These are phyloP conservation scores for Karstenula rhodostoma DNA, from an alignment of 2,329 filamentous ascomycete genomes.

Conservation along the genomic window DNA sequence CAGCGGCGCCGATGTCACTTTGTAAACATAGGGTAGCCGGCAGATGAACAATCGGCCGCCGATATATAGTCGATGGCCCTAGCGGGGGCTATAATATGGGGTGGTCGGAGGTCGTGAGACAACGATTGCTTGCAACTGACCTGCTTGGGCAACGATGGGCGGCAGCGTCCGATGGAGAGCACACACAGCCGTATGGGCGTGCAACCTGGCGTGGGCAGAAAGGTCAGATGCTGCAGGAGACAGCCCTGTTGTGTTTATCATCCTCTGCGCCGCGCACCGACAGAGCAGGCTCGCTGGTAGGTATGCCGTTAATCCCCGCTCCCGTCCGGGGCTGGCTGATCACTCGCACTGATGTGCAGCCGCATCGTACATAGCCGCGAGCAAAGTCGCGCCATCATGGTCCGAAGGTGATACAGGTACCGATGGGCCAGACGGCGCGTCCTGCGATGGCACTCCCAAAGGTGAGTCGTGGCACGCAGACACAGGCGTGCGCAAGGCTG, in stretches of 20 bases:
- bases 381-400: conserved; percentile 5
- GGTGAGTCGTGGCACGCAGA: not conserved
- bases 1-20: conserved; percentile 9
- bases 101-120: not conserved
- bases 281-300: conserved; percentile 4
- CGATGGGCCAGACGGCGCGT: not conserved
- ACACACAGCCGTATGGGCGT: not conserved
- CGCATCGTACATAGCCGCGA: not conserved
- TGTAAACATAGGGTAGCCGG: conserved; percentile 6
- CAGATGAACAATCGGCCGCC: conserved; percentile 8
- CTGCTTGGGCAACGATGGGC: conserved; percentile 1
- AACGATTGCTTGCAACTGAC: not conserved
- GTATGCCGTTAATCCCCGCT: conserved; percentile 14
- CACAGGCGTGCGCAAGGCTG: conserved; percentile 1
- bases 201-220: conserved; percentile 9
- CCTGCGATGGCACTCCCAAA: conserved; percentile 3
- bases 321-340: conserved; percentile 10
- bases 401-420: conserved; percentile 11
- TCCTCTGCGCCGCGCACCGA: conserved; percentile 11
- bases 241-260: conserved; percentile 11
- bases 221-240: conserved; percentile 13
- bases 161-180: not conserved
- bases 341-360: conserved; percentile 6
- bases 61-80: conserved; percentile 6
- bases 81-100: conserved; percentile 2